Percentiles rank a stretch among this genome's conserved stretches.
These are phyloP conservation scores for Fagopyrum homotropicum DNA, from an alignment of 148 eudicot species.

Conservation along the genomic window DNA sequence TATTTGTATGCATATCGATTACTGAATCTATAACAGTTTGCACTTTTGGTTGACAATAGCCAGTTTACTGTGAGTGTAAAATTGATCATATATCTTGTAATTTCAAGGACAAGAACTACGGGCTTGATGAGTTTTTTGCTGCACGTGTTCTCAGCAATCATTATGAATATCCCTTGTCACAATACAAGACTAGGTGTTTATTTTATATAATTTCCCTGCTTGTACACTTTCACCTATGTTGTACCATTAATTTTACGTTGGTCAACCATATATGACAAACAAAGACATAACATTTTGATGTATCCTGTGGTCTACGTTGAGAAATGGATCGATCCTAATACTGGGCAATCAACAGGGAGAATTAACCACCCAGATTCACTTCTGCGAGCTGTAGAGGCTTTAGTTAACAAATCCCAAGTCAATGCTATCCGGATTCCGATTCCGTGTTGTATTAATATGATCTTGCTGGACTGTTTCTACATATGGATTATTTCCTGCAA, in stretches of 20 bases:
- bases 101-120: not conserved
- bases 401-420: constrained; percentile 47
- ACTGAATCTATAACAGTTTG: not conserved
- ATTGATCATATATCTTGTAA: not conserved
- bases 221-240: not conserved
- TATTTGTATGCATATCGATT: not conserved
- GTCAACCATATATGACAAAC: not conserved
- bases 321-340: constrained; percentile 72
- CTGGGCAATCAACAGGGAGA: constrained; percentile 86
- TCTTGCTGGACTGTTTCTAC: too few species aligned
- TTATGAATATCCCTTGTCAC: not conserved
- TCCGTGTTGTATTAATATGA: too few species aligned
- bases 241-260: not conserved
- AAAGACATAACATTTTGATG: not conserved
- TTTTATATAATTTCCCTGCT: too few species aligned
- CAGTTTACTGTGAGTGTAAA: not conserved
- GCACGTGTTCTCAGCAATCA: not conserved
- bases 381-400: constrained; percentile 61
- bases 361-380: constrained; percentile 76
- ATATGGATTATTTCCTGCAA: too few species aligned
- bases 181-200: not conserved
- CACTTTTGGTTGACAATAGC: not conserved
- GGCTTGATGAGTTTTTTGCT: not conserved
- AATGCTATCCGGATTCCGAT: too few species aligned
- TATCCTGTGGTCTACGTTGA: constrained; percentile 45